Conservation (phyloP, 805 yeast genomes). For the Starmerella powellii region DNA sequence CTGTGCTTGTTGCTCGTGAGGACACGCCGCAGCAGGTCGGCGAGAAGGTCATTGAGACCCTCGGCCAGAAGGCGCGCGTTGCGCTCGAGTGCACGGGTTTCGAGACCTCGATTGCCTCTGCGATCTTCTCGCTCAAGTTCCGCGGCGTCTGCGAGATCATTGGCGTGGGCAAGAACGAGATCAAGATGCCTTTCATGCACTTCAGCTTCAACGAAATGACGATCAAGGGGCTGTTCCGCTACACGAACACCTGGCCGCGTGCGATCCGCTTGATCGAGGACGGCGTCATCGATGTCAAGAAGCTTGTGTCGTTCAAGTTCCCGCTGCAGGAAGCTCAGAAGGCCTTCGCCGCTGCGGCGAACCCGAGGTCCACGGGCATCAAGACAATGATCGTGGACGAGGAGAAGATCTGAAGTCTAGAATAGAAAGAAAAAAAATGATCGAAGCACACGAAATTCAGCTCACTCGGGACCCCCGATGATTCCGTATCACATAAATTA, state of each 20-base stretch:
- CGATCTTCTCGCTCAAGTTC: constrained; percentile 37
- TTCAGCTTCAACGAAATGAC: constrained; percentile 42
- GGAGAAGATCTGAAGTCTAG: constrained; percentile 1
- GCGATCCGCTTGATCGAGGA: constrained; percentile 39
- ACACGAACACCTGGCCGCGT: constrained; percentile 48
- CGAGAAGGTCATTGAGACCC: constrained; percentile 25
- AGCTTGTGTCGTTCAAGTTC: constrained; percentile 41
- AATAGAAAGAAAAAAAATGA: background rate
- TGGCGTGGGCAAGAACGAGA: constrained; percentile 41
- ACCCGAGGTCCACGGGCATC: constrained; percentile 37
- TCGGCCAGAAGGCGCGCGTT: constrained; percentile 37
- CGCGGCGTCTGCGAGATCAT: constrained; percentile 38
- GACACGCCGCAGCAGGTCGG: constrained; percentile 31
- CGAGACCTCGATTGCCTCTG: constrained; percentile 38
- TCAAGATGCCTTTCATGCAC: constrained; percentile 45
- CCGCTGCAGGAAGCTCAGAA: constrained; percentile 36
- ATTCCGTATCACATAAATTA: no score
- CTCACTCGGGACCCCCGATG: no score
- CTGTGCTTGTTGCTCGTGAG: constrained; percentile 35
- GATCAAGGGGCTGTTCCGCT: constrained; percentile 41
- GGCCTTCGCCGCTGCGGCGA: constrained; percentile 35
- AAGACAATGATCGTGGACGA: constrained; percentile 34
- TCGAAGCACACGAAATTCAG: no score
- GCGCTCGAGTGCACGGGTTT: constrained; percentile 47
- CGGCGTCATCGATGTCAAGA: constrained; percentile 35